Base-by-base conservation (phyloP, 768 basidiomycete genomes). In the Russula sp. region DNA sequence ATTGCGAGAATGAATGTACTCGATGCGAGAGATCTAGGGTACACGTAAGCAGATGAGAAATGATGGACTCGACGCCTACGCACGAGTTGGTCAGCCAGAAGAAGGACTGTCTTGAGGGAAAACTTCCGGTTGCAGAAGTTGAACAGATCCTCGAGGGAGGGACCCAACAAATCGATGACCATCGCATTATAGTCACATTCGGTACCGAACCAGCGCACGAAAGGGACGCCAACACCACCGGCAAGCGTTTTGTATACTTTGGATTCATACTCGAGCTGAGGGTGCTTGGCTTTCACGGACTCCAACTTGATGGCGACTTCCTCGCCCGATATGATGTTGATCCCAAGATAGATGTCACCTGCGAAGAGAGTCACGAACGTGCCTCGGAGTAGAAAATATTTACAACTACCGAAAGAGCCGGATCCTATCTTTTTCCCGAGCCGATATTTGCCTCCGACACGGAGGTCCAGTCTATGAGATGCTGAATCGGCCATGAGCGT, bases 241-340 rank as follows among this genome's bases (percentile, higher is more conserved):
- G 97, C 96, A 57, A 99, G 86, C n/a, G 93, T 94, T 86, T 98
- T 98, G 79, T 89, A 90, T 54, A 92, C 90, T 76, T 91, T 90
- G 69, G 88, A 89, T 78, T 99, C 96, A 74, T 99, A 99, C 76
- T 99, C 97, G 72, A 99, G 89, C 78, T 99, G 97, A n/a, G 97
- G 97, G 71, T 99, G 97, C 77, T 99, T 99, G 70, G 97, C 97
- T 78, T 99, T 99, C 76, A 98, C 94, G 2, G 96, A 98, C 79
- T 99, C 97, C 71, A 99, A 92, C 79, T 99, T 99, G 84, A 99
- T 99, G 74, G 94, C 97, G 66, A 98, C 96, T 75, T 98, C 97
- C 76, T 99, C 97, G 28, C 96, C 96, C 20, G 96, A 98, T 75
- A 98, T 98, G 80, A 99, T 98, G 83, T 98, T 99, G 77, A 97